Evolutionary conservation across 306 rosid genomes (phyloP).

Genomic region (Cucurbita moschata): DNA sequence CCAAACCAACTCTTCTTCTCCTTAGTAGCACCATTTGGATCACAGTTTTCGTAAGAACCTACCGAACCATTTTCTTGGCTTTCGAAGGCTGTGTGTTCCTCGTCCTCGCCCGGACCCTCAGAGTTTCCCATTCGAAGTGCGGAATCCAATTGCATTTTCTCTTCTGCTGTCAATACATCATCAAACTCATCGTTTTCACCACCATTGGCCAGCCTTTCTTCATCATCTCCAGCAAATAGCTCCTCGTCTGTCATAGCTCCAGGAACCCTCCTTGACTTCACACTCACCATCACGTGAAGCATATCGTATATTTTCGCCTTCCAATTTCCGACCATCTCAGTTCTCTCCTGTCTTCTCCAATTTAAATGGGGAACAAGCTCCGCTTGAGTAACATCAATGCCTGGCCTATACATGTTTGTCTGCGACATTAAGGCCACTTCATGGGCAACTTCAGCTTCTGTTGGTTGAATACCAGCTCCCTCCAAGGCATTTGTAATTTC

Average conservation of each 20-base stretch:
- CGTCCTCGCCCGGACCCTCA: conserved; percentile 60
- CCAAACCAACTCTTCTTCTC: conserved; percentile 98
- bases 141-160: conserved; percentile 83
- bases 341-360: conserved; percentile 98
- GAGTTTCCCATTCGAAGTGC: conserved; percentile 76
- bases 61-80: conserved; percentile 58
- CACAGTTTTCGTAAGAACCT: conserved; percentile 45
- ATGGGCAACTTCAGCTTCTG: conserved; percentile 88
- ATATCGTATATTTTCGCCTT: conserved; percentile 92
- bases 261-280: conserved; percentile 93
- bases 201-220: conserved; percentile 61
- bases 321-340: conserved; percentile 96
- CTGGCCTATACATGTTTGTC: conserved; percentile 95
- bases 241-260: conserved; percentile 99
- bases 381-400: conserved; percentile 96
- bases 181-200: conserved; percentile 76
- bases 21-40: conserved; percentile 53
- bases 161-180: conserved; percentile 93
- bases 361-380: conserved; percentile 85
- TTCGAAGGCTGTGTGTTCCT: conserved; percentile 42
- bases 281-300: conserved; percentile 97
- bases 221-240: conserved; percentile 80
- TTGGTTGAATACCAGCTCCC: conserved; percentile 92
- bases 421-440: conserved; percentile 94
- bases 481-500: conserved; percentile 95